Evolutionary conservation across 1,139 yeast genomes (phyloP), one percentile per base, ranked within the genome.

Genomic region (Barnettozyma hawaiiensis): DNA sequence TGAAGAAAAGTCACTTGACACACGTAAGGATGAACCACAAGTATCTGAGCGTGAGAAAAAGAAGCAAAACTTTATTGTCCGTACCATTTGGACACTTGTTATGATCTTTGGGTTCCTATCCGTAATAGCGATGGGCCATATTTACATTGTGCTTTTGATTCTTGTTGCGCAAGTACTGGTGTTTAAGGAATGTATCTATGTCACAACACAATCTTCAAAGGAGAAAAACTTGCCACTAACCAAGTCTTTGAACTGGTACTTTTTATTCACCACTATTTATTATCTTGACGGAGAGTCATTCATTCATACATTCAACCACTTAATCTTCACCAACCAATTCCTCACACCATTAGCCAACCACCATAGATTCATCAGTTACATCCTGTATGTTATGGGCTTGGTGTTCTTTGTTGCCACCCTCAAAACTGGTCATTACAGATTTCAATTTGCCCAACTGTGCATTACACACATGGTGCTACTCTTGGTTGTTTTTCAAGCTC

Each of bases 71-170:
- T 89, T 92, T 59, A 63, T 87, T 42, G 86, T 90, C 31, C 77
- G 99, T 54, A 84, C 97, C n/a, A 71, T 85, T 41, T 92, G 97
- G 97, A 85, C 97, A 0, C 63, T 92, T 56, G 89, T 92, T 23
- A 90, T 92, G 97, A 83, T 92, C 51, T 66, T 70, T 18, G 80
- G 79, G 9, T 85, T 92, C 63, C 76, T 89, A 52, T 64, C 73
- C 22, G 71, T 84, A 23, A 68, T 92, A 41, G 81, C 86, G n/a
- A 78, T 92, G 5, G 99, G 99, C 26, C 97, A 90, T 60, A 68
- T 84, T 41, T 81, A 90, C 69, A 75, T 90, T 48, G 85, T 90
- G 47, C 63, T 75, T 5, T 67, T 86, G 49, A 87, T 92, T 35
- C 69, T 85, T 35, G 57, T 81, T 12, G 76, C 87, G 49, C 96